Evolutionary conservation across 2,329 filamentous ascomycete genomes (phyloP).

Genomic region (Arthrobotrys pseudoclavata): DNA sequence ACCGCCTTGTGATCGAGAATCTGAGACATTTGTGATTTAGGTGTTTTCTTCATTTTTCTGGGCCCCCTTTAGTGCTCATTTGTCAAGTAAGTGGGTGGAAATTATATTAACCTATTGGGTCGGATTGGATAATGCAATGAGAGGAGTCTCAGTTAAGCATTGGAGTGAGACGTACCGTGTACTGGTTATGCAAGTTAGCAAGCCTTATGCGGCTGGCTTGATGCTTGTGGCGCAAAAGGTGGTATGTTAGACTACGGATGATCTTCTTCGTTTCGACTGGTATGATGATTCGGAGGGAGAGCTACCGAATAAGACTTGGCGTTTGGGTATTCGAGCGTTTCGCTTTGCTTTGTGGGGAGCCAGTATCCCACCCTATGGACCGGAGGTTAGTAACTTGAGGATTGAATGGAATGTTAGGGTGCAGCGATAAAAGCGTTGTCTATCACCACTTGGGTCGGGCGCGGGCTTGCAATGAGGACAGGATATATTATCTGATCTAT

Average conservation of each 20-base stretch:
- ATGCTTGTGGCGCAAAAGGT: neutral
- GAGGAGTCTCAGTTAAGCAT: neutral
- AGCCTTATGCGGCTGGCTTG: neutral
- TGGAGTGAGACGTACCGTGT: neutral
- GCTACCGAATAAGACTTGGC: neutral
- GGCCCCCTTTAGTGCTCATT: neutral
- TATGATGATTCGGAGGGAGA: neutral
- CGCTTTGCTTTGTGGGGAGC: neutral
- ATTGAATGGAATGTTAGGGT: too few species aligned
- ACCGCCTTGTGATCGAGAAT: conserved; percentile 21
- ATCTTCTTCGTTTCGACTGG: neutral
- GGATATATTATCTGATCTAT: too few species aligned
- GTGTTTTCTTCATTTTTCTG: neutral
- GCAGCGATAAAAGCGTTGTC: too few species aligned
- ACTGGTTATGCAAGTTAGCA: neutral
- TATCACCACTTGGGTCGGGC: too few species aligned
- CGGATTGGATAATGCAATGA: neutral
- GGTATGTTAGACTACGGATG: conserved; percentile 2
- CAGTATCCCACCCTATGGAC: too few species aligned
- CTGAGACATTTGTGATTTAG: conserved; percentile 17
- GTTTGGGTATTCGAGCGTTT: neutral
- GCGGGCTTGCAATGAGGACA: too few species aligned
- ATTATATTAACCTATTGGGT: conserved; percentile 5
- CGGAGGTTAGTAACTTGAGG: too few species aligned
- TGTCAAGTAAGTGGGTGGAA: neutral